A percentile compares a stretch with the other conserved stretches of the same genome.
Evolutionary conservation across 1,139 yeast species (phyloP).

Genomic region (Hemisphaericaspora xylofermentans): DNA sequence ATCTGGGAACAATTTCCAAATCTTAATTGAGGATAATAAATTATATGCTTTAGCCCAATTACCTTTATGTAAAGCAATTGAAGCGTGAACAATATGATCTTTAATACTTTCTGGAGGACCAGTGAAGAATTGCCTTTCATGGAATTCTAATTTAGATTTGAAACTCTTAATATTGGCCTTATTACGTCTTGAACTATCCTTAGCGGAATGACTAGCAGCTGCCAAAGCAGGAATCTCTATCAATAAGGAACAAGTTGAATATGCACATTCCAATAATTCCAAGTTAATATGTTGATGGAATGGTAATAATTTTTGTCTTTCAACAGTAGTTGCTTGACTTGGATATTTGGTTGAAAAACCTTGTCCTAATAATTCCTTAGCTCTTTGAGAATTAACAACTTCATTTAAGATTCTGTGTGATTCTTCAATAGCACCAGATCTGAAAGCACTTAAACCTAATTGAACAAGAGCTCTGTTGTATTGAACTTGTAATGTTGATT

Average conservation of each 20-base stretch:
- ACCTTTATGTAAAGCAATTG: slow-evolving; percentile 84
- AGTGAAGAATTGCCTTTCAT: slow-evolving; percentile 90
- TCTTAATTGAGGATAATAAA: slow-evolving; percentile 72
- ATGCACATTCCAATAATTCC: slow-evolving; percentile 92
- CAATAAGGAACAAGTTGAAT: slow-evolving; percentile 85
- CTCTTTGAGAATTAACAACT: slow-evolving; percentile 80
- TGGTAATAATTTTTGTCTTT: slow-evolving; percentile 85
- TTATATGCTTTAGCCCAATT: slow-evolving; percentile 83
- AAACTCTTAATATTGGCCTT: slow-evolving; percentile 77
- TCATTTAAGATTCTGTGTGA: slow-evolving; percentile 87
- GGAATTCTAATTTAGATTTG: slow-evolving; percentile 88
- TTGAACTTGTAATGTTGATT: slow-evolving; percentile 81
- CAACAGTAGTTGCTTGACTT: slow-evolving; percentile 55
- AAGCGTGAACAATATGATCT: slow-evolving; percentile 92
- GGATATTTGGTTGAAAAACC: slow-evolving; percentile 73
- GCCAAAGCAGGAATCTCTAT: slow-evolving; percentile 88
- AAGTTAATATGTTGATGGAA: slow-evolving; percentile 98
- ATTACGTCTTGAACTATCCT: slow-evolving; percentile 54
- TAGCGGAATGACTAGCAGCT: slow-evolving; percentile 41
- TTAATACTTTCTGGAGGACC: slow-evolving; percentile 98
- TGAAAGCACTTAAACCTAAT: slow-evolving; percentile 93
- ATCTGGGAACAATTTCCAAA: slow-evolving; percentile 84
- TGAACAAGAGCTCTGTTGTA: slow-evolving; percentile 96
- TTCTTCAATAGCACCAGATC: slow-evolving; percentile 82
- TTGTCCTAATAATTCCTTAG: slow-evolving; percentile 93